A percentile compares a stretch with the other conserved stretches of the same genome.
These are phyloP conservation scores for Pleurotus sapidus DNA, from an alignment of 768 basidiomycete genomes.

Conservation along the genomic window DNA sequence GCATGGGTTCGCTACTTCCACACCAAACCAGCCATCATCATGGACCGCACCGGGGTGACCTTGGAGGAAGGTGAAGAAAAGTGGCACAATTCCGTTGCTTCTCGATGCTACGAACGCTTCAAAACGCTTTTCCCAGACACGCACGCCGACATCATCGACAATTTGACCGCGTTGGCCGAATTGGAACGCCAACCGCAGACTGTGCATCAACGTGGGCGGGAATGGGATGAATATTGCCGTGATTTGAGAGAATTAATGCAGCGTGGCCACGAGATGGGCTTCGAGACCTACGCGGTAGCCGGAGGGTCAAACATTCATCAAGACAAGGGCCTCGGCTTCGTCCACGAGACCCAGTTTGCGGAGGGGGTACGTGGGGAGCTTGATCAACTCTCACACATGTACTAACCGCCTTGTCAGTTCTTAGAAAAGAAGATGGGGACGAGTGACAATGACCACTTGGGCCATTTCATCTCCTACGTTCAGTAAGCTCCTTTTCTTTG, in stretches of 20 bases:
- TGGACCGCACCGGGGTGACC: neutral
- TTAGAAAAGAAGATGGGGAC: neutral
- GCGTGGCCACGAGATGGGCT: neutral
- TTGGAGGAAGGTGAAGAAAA: neutral
- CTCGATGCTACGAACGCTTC: neutral
- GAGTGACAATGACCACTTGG: neutral
- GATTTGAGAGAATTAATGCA: neutral
- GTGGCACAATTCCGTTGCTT: neutral
- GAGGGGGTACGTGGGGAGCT: neutral
- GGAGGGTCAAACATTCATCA: neutral
- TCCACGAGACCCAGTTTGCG: neutral
- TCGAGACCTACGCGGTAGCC: neutral
- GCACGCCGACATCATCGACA: neutral
- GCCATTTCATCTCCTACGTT: neutral
- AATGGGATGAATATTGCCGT: neutral
- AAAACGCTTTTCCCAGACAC: neutral
- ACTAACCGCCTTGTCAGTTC: neutral
- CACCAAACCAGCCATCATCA: neutral
- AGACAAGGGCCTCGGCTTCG: neutral
- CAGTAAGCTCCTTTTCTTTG: neutral
- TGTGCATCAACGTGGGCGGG: neutral
- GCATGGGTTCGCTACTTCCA: neutral
- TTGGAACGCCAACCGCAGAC: neutral
- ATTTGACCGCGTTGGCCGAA: neutral
- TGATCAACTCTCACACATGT: neutral